These are phyloP conservation scores for Thielaviopsis punctulata DNA, from an alignment of 2,329 filamentous ascomycete species.

Conservation along the genomic window DNA sequence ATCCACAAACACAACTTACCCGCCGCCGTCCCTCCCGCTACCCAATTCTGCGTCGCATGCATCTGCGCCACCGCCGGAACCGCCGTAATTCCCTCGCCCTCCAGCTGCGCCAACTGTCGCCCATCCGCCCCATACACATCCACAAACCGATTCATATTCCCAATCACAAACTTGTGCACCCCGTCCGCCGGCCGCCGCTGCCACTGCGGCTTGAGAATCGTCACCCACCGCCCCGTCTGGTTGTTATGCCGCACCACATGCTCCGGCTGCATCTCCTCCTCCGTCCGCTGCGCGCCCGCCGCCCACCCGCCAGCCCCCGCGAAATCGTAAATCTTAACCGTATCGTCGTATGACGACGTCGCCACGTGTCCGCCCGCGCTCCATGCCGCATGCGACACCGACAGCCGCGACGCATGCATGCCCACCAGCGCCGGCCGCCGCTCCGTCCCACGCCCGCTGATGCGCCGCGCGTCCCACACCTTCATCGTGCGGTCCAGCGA, in stretches of 20 bases:
- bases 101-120: constrained; percentile 74
- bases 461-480: constrained; percentile 81
- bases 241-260: constrained; percentile 72
- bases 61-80: constrained; percentile 88
- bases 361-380: constrained; percentile 71
- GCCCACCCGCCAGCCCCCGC: constrained; percentile 42
- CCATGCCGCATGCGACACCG: constrained; percentile 86
- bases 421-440: constrained; percentile 53
- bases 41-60: constrained; percentile 76
- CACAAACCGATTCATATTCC: constrained; percentile 95
- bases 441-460: constrained; percentile 45
- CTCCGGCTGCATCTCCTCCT: constrained; percentile 49
- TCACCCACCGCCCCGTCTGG: constrained; percentile 89
- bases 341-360: constrained; percentile 89
- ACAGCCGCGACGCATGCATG: constrained; percentile 66
- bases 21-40: constrained; percentile 78
- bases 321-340: constrained; percentile 81
- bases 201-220: constrained; percentile 71
- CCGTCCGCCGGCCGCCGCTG: constrained; percentile 61
- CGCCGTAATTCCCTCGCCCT: constrained; percentile 78
- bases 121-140: constrained; percentile 74
- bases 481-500: constrained; percentile 79
- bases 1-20: constrained; percentile 84
- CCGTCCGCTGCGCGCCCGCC: constrained; percentile 37
- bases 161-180: constrained; percentile 77